Conservation (phyloP, 441 rosid genomes). For the Populus hybrid region DNA sequence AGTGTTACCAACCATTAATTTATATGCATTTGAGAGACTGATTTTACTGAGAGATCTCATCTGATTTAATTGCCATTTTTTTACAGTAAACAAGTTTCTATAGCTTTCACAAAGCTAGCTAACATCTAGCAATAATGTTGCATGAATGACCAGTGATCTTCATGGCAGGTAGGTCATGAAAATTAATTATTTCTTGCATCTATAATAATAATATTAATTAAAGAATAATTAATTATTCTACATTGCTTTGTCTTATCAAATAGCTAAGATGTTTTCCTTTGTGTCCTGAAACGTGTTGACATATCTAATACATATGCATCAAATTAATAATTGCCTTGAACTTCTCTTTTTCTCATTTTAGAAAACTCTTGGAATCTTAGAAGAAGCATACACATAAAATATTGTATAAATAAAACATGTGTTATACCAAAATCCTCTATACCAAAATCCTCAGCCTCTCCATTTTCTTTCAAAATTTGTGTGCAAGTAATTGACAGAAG, state of each 20-base stretch:
- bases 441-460: no score
- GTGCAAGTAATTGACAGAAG: background rate
- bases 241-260: background rate
- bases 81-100: background rate
- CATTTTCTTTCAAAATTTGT: no score
- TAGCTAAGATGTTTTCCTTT: background rate
- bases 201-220: background rate
- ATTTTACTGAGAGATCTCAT: background rate
- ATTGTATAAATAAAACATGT: background rate
- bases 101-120: background rate
- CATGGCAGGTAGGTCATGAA: background rate
- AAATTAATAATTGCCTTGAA: slow-evolving; percentile 7
- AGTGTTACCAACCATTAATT: background rate
- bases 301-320: background rate
- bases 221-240: background rate
- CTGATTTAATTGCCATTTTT: background rate
- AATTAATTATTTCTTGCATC: background rate
- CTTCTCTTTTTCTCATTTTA: background rate
- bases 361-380: background rate
- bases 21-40: background rate
- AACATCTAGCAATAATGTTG: background rate
- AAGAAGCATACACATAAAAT: background rate
- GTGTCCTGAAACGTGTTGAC: slow-evolving; percentile 24
- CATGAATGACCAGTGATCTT: slow-evolving; percentile 2
- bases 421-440: background rate